phyloP scores from a whole-genome alignment of 208 protist genomes.

The Acanthamoeba divionensis region DNA sequence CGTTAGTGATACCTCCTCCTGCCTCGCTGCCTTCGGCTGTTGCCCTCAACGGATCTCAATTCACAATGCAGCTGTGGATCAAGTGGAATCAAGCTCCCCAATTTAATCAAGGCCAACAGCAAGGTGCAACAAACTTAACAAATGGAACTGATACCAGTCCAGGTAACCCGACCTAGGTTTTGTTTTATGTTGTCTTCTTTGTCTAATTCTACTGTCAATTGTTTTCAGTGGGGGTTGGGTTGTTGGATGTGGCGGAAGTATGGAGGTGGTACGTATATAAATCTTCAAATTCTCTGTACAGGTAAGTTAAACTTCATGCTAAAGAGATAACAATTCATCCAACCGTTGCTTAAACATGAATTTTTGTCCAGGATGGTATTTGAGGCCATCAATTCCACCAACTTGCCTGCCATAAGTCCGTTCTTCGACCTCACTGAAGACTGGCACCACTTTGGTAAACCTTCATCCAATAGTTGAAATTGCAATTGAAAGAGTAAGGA shows the following conservation, averaged over 20 bases:
- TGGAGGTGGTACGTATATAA: slow-evolving; percentile 19
- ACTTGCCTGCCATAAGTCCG: not conserved
- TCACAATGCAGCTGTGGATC: slow-evolving; percentile 37
- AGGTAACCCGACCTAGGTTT: not conserved
- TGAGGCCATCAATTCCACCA: slow-evolving; percentile 35
- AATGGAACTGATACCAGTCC: not conserved
- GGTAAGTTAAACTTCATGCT: too few species aligned
- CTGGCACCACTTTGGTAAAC: slow-evolving; percentile 15
- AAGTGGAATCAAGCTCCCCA: not conserved
- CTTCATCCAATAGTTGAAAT: too few species aligned
- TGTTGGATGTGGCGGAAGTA: not conserved
- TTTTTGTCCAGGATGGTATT: slow-evolving; percentile 37
- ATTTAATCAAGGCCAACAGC: not conserved
- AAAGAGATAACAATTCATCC: too few species aligned
- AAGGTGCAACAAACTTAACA: not conserved
- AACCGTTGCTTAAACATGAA: too few species aligned
- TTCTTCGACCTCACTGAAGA: not conserved
- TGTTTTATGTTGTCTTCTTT: too few species aligned
- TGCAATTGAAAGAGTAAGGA: too few species aligned
- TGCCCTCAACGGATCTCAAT: not conserved
- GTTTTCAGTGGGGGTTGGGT: not conserved
- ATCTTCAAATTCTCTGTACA: not conserved
- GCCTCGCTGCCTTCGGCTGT: not conserved
- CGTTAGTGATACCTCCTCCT: not conserved
- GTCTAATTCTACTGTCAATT: too few species aligned